phyloP scores from a whole-genome alignment of 2,329 filamentous ascomycete species.

The Cladosporium sp. region DNA sequence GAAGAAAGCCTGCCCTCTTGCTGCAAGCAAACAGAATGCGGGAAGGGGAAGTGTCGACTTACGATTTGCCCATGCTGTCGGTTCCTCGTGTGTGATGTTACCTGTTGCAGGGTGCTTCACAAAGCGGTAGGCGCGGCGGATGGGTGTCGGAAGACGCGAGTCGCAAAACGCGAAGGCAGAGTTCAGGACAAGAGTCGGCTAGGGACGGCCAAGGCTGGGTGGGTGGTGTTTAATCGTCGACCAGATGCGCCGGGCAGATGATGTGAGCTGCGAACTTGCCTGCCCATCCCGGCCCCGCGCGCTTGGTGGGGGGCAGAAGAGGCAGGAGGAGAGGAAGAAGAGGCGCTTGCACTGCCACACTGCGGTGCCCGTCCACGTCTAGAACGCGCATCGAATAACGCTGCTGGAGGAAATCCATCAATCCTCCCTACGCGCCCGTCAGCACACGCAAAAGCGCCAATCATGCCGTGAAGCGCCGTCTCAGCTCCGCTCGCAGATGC shows the following conservation, averaged over 20 bases:
- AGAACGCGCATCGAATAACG: neutral
- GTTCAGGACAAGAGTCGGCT: slow-evolving; percentile 2
- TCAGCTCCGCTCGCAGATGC: neutral
- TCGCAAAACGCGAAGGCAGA: neutral
- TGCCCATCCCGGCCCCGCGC: neutral
- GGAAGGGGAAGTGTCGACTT: slow-evolving; percentile 11
- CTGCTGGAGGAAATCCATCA: neutral
- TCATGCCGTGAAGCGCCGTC: neutral
- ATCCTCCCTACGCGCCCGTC: neutral
- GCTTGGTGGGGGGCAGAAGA: neutral
- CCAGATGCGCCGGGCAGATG: neutral
- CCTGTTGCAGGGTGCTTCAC: neutral
- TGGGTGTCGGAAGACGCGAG: neutral
- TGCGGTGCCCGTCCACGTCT: neutral
- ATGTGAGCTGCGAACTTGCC: neutral
- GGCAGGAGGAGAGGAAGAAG: too few species aligned
- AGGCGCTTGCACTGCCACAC: neutral
- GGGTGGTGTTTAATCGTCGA: neutral
- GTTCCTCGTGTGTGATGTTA: neutral
- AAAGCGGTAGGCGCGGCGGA: neutral
- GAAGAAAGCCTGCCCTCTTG: neutral
- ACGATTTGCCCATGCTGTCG: slow-evolving; percentile 16
- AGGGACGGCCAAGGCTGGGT: neutral
- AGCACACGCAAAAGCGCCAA: neutral
- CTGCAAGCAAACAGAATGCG: slow-evolving; percentile 9